Conservation (phyloP, 2,329 filamentous ascomycete genomes). For the Ceratocystis papillata region DNA sequence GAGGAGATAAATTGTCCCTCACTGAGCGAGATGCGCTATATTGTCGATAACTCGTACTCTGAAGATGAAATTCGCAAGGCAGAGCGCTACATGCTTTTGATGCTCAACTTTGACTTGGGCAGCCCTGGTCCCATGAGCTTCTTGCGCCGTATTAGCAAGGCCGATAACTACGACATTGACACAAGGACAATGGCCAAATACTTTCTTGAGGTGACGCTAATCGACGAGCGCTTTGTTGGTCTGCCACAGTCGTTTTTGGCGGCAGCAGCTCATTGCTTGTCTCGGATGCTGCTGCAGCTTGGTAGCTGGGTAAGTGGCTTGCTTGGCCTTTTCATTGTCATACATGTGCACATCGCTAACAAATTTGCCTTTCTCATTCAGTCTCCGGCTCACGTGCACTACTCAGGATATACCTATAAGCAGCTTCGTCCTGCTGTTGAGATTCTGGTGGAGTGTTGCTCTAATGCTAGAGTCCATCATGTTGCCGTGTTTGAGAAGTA, state of each 20-base stretch:
- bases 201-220: slow-evolving; percentile 90
- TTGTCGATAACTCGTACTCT: slow-evolving; percentile 89
- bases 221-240: slow-evolving; percentile 95
- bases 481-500: slow-evolving; percentile 86
- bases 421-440: slow-evolving; percentile 70
- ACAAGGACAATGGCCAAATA: slow-evolving; percentile 94
- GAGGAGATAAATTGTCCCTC: slow-evolving; percentile 98
- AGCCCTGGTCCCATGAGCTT: slow-evolving; percentile 99
- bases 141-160: slow-evolving; percentile 90
- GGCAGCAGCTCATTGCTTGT: slow-evolving; percentile 84
- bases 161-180: slow-evolving; percentile 93
- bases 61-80: slow-evolving; percentile 91
- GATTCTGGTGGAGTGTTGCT: slow-evolving; percentile 79
- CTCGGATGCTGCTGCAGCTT: slow-evolving; percentile 78
- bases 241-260: slow-evolving; percentile 82
- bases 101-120: slow-evolving; percentile 89
- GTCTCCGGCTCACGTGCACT: slow-evolving; percentile 76
- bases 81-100: slow-evolving; percentile 94
- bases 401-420: slow-evolving; percentile 81
- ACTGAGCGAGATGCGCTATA: slow-evolving; percentile 89
- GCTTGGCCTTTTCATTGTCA: slow-evolving; percentile 14
- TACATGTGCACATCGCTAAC: neutral
- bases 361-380: slow-evolving; percentile 31
- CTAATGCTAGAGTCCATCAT: slow-evolving; percentile 70
- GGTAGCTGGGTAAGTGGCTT: slow-evolving; percentile 71